Evolutionary conservation across 23 red algal species (phyloP).

Genomic region (Porphyridium purpureum): DNA sequence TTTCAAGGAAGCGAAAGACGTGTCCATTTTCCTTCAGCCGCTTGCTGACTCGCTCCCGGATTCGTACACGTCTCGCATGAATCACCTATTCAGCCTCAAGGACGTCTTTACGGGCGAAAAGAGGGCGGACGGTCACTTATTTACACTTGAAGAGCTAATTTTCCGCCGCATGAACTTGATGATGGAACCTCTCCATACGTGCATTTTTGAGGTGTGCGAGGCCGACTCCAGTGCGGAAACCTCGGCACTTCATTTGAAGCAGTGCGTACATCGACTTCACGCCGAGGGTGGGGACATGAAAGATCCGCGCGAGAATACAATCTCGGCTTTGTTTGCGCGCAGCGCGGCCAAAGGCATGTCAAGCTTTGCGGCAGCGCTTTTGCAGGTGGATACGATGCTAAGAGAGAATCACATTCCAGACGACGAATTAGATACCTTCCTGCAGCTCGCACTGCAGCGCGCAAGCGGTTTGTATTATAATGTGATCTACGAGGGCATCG

Average conservation of each 20-base stretch:
- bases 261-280: constrained; percentile 29
- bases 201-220: too few relatives aligned
- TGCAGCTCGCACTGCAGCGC: constrained; percentile 64
- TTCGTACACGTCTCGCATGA: constrained; percentile 11
- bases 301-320: constrained; percentile 66
- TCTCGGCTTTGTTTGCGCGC: constrained; percentile 22
- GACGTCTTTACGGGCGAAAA: constrained; percentile 61
- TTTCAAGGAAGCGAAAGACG: constrained; percentile 28
- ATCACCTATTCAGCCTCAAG: constrained; percentile 31
- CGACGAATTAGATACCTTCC: neutral
- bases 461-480: constrained; percentile 36
- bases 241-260: constrained; percentile 16
- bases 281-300: constrained; percentile 36
- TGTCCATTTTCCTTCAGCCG: constrained; percentile 46
- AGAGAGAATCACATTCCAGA: too few relatives aligned
- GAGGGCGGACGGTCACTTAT: constrained; percentile 7
- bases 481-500: constrained; percentile 50
- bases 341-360: constrained; percentile 32
- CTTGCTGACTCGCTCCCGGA: constrained; percentile 43
- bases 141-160: constrained; percentile 79
- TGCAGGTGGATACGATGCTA: constrained; percentile 1
- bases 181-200: constrained; percentile 8
- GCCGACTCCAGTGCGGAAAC: neutral
- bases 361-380: constrained; percentile 43
- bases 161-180: constrained; percentile 69